Evolutionary conservation across 31 red algal species (phyloP), one percentile per base, ranked within the genome.

Genomic region (Endocladia muricata): DNA sequence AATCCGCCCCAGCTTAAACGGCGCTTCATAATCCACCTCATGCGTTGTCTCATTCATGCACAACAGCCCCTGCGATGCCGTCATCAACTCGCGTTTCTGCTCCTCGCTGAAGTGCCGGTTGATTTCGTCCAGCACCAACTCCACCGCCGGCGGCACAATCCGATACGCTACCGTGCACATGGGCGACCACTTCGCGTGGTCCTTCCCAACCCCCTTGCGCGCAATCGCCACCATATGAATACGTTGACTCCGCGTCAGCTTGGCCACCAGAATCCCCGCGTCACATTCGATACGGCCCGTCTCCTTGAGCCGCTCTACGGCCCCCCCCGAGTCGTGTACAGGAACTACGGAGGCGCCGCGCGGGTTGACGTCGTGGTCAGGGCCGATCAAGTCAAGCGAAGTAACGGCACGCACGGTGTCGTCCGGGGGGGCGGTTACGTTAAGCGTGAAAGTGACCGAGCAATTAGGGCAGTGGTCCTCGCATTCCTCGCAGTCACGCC

Each of bases 121-220:
- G 13, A 98, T 42, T 37, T 47, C 42, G 11, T 70, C 73, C 61
- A 98, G 54, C 3, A 80, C 72, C 39, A 98, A 43, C 17, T 78
- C 78, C 26, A 98, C 86, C 3, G 78, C 75, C 6, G 94, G 94
- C 49, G 91, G 91, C 3, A 94, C 82, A 37, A 83, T 84, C 19
- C 88, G 64, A 61, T 88, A 98, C 1, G 88, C 66, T 5, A 94
- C 91, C 31, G 95, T 91, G 73, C 85, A 87, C 57, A 94, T 79
- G 3, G 95, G 87, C 41, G 91, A 94, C 90, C 91, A 94, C 61
- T 98, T 98, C 9, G 95, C 95, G 64, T 98, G 95, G 52, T 98
- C 95, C 64, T 93, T 94, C 17, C 87, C 95, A 37, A 91, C 83
- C 11, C 95, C 95, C 63, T 98, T 98, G 54, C 89, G 90, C 1